Evolutionary conservation across 495 filamentous ascomycete species (phyloP), one percentile per base, ranked within the genome.

Genomic region (Neurospora sp.): DNA sequence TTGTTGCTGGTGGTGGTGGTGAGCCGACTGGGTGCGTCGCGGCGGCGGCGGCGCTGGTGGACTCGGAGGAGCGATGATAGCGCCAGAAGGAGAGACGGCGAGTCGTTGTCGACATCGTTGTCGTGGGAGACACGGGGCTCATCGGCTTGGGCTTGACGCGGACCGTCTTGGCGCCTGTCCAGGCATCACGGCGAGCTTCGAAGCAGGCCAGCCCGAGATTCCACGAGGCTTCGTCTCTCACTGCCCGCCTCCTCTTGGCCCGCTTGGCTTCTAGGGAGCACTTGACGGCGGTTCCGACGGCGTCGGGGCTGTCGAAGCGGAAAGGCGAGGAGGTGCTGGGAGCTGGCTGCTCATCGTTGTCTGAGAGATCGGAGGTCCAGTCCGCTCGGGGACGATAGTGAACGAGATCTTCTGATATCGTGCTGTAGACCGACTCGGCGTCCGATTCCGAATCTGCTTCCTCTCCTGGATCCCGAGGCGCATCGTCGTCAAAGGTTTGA

Each of bases 141-240:
- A 77, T 72, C 10, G 80, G 75, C 37, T 78, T 78, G 2, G 79
- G 78, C 73, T 82, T 84, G 16, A 86, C 79, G 42, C 84, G 83
- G 31, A 79, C 84, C 23, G 81, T 82, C 70, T 82, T 84, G 4
- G 94, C 96, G n/a, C 91, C 91, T 12, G 93, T 92, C 96, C 96
- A 99, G 18, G 89, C 91, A 82, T 98, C 89, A 48, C 96, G 88
- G 70, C 93, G 84, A 41, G 88, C 88, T 66, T 89, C 85, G 83
- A 91, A 99, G 75, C 89, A 90, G 66, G 89, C 85, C 48, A 99
- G 79, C 0, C 96, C 96, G 27, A 88, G 84, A 75, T 98, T 98
- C 92, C 92, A 96, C 20, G 81, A 78, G 86, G 92, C 89, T 78
- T 98, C 95, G 41, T 92, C 91, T 70, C 92, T 86, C 71, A 92